Evolutionary conservation across 257 asterid species (phyloP).

Genomic region (Mitragyna speciosa): DNA sequence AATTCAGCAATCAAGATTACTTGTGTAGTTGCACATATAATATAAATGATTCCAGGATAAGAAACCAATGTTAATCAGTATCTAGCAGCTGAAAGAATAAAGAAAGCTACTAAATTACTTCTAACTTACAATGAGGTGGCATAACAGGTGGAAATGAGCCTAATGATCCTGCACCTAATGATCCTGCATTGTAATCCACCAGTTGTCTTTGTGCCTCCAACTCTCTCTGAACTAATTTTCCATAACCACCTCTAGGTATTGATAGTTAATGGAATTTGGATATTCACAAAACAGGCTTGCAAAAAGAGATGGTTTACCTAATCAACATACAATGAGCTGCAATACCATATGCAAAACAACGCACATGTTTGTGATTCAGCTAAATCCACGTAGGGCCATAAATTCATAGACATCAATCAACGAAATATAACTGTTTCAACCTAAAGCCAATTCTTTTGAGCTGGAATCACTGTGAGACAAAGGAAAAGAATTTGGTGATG

Average conservation of each 20-base stretch:
- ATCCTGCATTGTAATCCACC: slow-evolving; percentile 67
- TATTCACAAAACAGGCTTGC: not conserved
- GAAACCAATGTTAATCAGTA: not conserved
- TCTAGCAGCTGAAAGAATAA: not conserved
- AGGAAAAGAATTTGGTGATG: not conserved
- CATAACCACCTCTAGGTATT: slow-evolving; percentile 96
- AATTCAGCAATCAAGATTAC: not conserved
- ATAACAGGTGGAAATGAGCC: slow-evolving; percentile 66
- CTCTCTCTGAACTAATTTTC: slow-evolving; percentile 89
- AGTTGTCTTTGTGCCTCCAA: slow-evolving; percentile 94
- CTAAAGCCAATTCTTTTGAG: not conserved
- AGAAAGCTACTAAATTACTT: not conserved
- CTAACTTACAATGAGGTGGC: slow-evolving; percentile 66
- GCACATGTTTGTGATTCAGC: not conserved
- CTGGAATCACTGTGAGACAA: not conserved
- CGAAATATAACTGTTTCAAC: not conserved
- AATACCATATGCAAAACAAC: not conserved
- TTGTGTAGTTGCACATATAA: not conserved
- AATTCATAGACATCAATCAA: not conserved
- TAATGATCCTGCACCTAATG: slow-evolving; percentile 50
- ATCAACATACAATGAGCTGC: not conserved
- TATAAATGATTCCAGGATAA: not conserved
- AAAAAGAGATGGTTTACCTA: not conserved
- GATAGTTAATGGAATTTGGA: slow-evolving; percentile 45
- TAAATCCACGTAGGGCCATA: not conserved